These are phyloP conservation scores for Pythium aquatile DNA, from an alignment of 352 stramenopile species.

Conservation along the genomic window DNA sequence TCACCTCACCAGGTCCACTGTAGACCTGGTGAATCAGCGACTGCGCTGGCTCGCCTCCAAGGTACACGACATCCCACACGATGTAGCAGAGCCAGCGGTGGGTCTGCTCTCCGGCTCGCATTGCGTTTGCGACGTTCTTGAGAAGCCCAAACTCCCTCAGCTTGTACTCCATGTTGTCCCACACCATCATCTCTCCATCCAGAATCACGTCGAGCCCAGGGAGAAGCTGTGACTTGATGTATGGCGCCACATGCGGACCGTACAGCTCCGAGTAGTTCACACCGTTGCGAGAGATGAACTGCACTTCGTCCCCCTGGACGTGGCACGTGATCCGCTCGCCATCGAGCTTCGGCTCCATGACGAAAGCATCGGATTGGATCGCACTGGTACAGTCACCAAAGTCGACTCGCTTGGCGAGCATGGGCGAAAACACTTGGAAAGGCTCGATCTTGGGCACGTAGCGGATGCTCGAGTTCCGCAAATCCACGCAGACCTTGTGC, in stretches of 20 bases:
- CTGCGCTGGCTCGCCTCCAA: constrained; percentile 46
- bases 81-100: constrained; percentile 83
- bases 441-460: constrained; percentile 79
- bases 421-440: constrained; percentile 85
- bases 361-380: constrained; percentile 70
- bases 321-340: constrained; percentile 84
- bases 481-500: constrained; percentile 64
- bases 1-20: constrained; percentile 50
- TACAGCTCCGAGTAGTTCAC: constrained; percentile 83
- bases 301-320: constrained; percentile 49
- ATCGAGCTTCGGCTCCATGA: constrained; percentile 85
- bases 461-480: constrained; percentile 76
- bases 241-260: constrained; percentile 50
- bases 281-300: constrained; percentile 86
- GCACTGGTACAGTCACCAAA: constrained; percentile 79
- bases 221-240: constrained; percentile 62
- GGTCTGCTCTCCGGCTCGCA: constrained; percentile 47
- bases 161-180: constrained; percentile 78
- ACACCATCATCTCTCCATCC: constrained; percentile 89
- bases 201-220: constrained; percentile 69
- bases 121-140: constrained; percentile 74
- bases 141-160: constrained; percentile 78
- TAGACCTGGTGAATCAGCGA: constrained; percentile 68
- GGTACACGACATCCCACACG: constrained; percentile 83
- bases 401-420: constrained; percentile 82